phyloP scores from a whole-genome alignment of 257 asterid genomes.

The Galeopsis tetrahit region DNA sequence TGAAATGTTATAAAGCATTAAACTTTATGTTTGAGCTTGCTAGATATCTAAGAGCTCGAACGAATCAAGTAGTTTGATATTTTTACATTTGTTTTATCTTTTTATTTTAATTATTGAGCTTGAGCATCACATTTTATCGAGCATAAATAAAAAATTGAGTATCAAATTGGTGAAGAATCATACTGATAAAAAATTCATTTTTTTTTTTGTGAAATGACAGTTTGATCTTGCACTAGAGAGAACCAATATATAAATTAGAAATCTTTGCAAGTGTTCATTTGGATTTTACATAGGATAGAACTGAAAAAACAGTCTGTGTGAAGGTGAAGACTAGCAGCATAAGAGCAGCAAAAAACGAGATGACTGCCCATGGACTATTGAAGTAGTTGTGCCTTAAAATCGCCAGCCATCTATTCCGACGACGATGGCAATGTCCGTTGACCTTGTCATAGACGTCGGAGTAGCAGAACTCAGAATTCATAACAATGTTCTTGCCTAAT shows the following conservation, averaged over 20 bases:
- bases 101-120: too few relatives aligned
- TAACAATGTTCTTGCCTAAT: conserved; percentile 33
- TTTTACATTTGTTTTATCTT: too few relatives aligned
- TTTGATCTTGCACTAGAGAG: background rate
- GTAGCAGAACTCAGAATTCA: conserved; percentile 34
- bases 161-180: too few relatives aligned
- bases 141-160: too few relatives aligned
- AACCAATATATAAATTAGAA: background rate
- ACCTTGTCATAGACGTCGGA: conserved; percentile 25
- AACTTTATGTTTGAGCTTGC: too few relatives aligned
- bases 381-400: conserved; percentile 46
- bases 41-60: too few relatives aligned
- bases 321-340: conserved; percentile 36
- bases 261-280: background rate
- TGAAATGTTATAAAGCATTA: too few relatives aligned
- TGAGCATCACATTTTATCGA: too few relatives aligned
- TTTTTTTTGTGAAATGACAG: background rate
- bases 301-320: conserved; percentile 32
- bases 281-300: conserved; percentile 29
- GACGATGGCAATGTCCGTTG: conserved; percentile 25
- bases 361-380: conserved; percentile 39
- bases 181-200: background rate
- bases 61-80: too few relatives aligned
- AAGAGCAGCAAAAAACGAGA: conserved; percentile 33
- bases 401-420: conserved; percentile 38